phyloP scores from a whole-genome alignment of 441 rosid genomes.

The Populus hybrid region DNA sequence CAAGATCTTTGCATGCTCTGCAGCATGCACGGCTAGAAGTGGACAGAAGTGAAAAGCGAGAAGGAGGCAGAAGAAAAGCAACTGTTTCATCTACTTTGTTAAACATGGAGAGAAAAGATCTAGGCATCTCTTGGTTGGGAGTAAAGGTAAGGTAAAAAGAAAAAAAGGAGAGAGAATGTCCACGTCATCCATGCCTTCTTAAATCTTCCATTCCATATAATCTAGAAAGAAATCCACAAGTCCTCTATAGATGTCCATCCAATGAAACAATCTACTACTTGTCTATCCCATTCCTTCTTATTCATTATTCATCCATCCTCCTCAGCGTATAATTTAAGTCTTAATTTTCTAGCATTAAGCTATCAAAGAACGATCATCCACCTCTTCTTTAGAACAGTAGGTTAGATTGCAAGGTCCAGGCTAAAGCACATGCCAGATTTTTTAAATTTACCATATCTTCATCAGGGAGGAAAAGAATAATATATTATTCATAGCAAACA shows the following conservation, averaged over 20 bases:
- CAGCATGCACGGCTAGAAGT: too few relatives aligned
- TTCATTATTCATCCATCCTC: not conserved
- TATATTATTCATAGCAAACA: not conserved
- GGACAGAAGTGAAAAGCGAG: too few relatives aligned
- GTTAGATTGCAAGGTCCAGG: not conserved
- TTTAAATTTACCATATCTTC: not conserved
- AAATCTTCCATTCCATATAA: too few relatives aligned
- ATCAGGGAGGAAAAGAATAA: not conserved
- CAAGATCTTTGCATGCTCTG: too few relatives aligned
- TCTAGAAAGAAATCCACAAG: too few relatives aligned
- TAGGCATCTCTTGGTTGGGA: too few relatives aligned
- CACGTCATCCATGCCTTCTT: too few relatives aligned
- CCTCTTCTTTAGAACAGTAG: not conserved
- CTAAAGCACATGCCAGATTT: not conserved
- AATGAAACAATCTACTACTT: not conserved
- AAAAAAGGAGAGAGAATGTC: too few relatives aligned
- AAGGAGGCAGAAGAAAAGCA: too few relatives aligned
- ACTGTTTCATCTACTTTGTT: too few relatives aligned
- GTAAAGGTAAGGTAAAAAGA: too few relatives aligned
- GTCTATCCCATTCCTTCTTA: not conserved
- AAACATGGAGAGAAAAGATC: too few relatives aligned
- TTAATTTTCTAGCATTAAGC: not conserved
- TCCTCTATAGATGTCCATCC: not conserved
- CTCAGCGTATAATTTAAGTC: not conserved
- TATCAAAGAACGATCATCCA: not conserved